Base-by-base conservation (phyloP, 2,329 filamentous ascomycete species). In the Ciborinia camelliae region DNA sequence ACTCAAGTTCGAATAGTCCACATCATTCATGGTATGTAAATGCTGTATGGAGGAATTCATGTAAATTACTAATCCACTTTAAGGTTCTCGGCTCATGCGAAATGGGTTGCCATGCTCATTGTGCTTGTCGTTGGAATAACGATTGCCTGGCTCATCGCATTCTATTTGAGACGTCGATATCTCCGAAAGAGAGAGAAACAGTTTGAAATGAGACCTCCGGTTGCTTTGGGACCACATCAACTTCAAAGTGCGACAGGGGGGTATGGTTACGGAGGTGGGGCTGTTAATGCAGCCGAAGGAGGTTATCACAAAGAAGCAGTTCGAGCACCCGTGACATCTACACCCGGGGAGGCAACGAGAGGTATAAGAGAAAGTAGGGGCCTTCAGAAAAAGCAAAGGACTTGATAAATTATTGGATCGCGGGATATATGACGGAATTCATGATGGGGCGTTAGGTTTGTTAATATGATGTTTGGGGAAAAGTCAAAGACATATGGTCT, bases 21-120 rank as follows among this genome's bases (percentile, higher is more conserved):
- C 63, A 39, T 58, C 32, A 55, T 10, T 32, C 51, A 53, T 73
- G 71, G 65, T 64, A 70, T 55, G 62, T 32, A 45, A 30, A 23
- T 50, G 10, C 20, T 28, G 18, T 6, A 23, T n/a, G 18, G 9
- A 15, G 20, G 45, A 30, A 32, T 10, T 32, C 6, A 18, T 32
- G 4, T 3, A 45, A 23, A 6, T 35, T n/a, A 28, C 32, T 47
- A 43, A 64, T 32, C 10, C 53, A 4, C 20, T 35, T 41, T 4
- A 43, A 91, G 90, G 89, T 78, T 90, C 58, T 81, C 83, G 9
- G 82, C 80, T 35, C 90, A 94, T 76, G 91, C 85, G 80, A 83
- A 87, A 79, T 96, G 91, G 91, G 85, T 96, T 53, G 82, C 94
- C 68, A 91, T 95, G 82, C 81, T 95, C 62, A 87, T 92, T 69